phyloP scores from a whole-genome alignment of 2,329 filamentous ascomycete genomes.

The Stromatinia cepivora region DNA sequence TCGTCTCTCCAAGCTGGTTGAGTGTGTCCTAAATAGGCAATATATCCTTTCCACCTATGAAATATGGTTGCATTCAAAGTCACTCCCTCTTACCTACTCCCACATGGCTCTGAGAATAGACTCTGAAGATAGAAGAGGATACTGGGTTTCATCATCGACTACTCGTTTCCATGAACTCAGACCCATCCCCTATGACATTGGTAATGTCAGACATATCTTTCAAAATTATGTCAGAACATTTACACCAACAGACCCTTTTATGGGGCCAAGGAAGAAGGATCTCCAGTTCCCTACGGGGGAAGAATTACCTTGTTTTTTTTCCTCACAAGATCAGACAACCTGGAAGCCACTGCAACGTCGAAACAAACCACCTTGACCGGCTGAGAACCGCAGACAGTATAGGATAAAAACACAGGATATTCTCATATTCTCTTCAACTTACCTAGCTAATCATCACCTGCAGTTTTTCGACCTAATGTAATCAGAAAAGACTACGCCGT shows the following conservation, averaged over 20 bases:
- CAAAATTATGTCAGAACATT: constrained; percentile 5
- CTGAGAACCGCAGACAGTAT: neutral
- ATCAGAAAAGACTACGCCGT: neutral
- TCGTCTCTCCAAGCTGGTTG: constrained; percentile 4
- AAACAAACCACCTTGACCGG: constrained; percentile 13
- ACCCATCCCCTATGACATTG: neutral
- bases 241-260: neutral
- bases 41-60: neutral
- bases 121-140: neutral
- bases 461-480: constrained; percentile 9
- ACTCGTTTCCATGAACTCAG: neutral
- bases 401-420: neutral
- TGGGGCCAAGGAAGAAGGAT: neutral
- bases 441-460: neutral
- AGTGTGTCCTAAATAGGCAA: neutral
- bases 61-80: neutral
- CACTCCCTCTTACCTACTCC: neutral
- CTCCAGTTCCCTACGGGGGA: constrained; percentile 1
- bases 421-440: constrained; percentile 7
- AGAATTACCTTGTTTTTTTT: neutral
- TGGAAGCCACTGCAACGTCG: constrained; percentile 11
- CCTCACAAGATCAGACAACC: neutral
- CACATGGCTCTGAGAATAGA: neutral
- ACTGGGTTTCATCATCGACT: neutral
- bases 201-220: neutral